Conservation (phyloP, 1,284 basidiomycete genomes). For the Sporisorium graminicola region DNA sequence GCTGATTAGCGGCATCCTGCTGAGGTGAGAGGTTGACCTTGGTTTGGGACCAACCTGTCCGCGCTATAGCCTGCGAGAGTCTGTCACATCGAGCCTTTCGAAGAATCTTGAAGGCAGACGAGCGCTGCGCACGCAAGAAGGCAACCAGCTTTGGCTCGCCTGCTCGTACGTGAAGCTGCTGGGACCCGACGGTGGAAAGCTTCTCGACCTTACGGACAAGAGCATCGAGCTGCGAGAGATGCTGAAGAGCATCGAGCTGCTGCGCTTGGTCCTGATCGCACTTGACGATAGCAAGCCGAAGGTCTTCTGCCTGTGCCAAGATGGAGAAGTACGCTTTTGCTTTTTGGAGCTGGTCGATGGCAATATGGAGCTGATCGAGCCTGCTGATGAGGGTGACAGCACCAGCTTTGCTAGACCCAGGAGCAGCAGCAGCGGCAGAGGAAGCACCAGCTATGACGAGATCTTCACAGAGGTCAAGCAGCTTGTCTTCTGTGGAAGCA, state of each 20-base stretch:
- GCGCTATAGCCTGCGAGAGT: conserved; percentile 37
- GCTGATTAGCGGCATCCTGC: background rate
- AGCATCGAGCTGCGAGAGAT: conserved; percentile 28
- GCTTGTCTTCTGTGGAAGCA: conserved; percentile 41
- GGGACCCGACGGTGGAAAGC: conserved; percentile 4
- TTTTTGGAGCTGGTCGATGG: conserved; percentile 42
- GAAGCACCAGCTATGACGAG: conserved; percentile 24
- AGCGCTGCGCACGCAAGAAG: conserved; percentile 51
- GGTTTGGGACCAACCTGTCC: conserved; percentile 36
- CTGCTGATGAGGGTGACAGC: conserved; percentile 24
- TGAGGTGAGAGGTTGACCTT: conserved; percentile 12
- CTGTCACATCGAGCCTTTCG: conserved; percentile 18
- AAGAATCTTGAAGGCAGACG: conserved; percentile 40
- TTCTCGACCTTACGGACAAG: conserved; percentile 36
- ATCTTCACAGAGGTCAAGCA: conserved; percentile 46
- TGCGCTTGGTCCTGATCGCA: conserved; percentile 13
- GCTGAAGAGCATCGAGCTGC: conserved; percentile 8
- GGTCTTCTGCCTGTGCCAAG: conserved; percentile 54
- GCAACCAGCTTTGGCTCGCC: conserved; percentile 30
- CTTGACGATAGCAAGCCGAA: conserved; percentile 24
- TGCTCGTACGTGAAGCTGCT: background rate
- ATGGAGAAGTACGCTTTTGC: conserved; percentile 52
- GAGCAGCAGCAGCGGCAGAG: background rate
- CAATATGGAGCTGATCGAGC: conserved; percentile 36
- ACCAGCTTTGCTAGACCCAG: conserved; percentile 23